Evolutionary conservation across 2,329 filamentous ascomycete species (phyloP).

Genomic region (Dryadomyces sulphureus): DNA sequence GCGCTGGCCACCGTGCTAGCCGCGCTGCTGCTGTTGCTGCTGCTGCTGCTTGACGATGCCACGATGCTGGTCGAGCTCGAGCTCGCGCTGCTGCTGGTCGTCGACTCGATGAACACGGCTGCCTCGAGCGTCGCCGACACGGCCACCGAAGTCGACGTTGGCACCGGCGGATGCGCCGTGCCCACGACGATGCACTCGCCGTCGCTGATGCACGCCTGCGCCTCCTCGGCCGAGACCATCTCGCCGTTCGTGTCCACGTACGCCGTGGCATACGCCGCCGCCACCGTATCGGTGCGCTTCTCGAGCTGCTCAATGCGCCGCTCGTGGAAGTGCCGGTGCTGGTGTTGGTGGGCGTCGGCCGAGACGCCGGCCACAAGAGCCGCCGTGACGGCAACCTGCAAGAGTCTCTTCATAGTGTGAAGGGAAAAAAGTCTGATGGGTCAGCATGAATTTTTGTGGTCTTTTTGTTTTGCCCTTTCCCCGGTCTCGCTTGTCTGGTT

Average conservation of each 20-base stretch:
- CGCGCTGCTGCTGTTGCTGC: slow-evolving; percentile 22
- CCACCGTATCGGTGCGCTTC: slow-evolving; percentile 20
- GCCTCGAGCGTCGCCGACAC: slow-evolving; percentile 13
- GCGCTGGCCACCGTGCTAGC: background rate
- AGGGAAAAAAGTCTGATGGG: background rate
- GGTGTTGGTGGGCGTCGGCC: slow-evolving; percentile 40
- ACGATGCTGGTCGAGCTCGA: slow-evolving; percentile 27
- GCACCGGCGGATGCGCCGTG: slow-evolving; percentile 27
- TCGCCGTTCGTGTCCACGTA: slow-evolving; percentile 55
- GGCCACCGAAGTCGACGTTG: slow-evolving; percentile 19
- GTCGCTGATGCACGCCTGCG: slow-evolving; percentile 54
- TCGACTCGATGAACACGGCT: slow-evolving; percentile 37
- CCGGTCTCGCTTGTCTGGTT: background rate
- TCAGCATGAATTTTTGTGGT: too few relatives aligned
- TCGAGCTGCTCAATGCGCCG: background rate
- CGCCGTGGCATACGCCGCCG: slow-evolving; percentile 36
- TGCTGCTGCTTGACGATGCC: slow-evolving; percentile 37
- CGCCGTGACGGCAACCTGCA: slow-evolving; percentile 36
- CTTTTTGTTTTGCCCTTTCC: too few relatives aligned
- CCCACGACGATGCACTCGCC: slow-evolving; percentile 55
- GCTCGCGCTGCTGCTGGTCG: slow-evolving; percentile 13
- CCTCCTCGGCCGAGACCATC: slow-evolving; percentile 45
- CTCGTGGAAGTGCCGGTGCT: slow-evolving; percentile 34
- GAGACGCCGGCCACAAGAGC: slow-evolving; percentile 33
- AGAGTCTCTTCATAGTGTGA: slow-evolving; percentile 33